Percentiles rank a stretch among this genome's conserved stretches.
Evolutionary conservation across 2,329 filamentous ascomycete species (phyloP).

Genomic region (Byssochlamys sp.): DNA sequence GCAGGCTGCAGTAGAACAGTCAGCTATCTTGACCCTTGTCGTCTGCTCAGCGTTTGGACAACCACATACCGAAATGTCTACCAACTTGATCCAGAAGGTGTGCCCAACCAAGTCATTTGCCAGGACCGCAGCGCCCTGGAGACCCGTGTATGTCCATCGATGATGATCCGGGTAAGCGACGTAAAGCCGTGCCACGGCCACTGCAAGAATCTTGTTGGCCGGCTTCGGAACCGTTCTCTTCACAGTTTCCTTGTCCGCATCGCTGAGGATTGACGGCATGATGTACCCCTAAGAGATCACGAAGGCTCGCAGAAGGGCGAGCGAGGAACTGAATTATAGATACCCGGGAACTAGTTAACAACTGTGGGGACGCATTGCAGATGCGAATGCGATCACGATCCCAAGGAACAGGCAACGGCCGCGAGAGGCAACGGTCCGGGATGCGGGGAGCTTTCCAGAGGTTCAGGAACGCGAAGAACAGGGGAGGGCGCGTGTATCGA

Average conservation of each 20-base stretch:
- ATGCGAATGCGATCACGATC: background rate
- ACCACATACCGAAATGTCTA: slow-evolving; percentile 76
- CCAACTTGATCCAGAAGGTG: slow-evolving; percentile 95
- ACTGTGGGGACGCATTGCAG: background rate
- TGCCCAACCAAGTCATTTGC: slow-evolving; percentile 90
- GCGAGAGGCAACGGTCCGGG: background rate
- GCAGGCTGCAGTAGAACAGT: slow-evolving; percentile 46
- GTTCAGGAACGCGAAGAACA: background rate
- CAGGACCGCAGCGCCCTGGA: slow-evolving; percentile 84
- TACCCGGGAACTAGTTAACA: background rate
- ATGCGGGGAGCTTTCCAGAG: background rate
- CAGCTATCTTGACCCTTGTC: slow-evolving; percentile 4
- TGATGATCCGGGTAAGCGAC: slow-evolving; percentile 77
- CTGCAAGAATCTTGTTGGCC: slow-evolving; percentile 93
- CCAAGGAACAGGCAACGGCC: background rate
- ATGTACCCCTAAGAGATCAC: slow-evolving; percentile 11
- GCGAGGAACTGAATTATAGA: slow-evolving; percentile 5
- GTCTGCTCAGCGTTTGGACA: slow-evolving; percentile 5
- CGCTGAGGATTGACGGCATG: slow-evolving; percentile 63
- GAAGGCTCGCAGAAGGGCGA: slow-evolving; percentile 1
- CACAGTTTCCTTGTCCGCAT: slow-evolving; percentile 92
- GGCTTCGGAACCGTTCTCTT: slow-evolving; percentile 88
- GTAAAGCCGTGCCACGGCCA: slow-evolving; percentile 86
- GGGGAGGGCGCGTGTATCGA: background rate
- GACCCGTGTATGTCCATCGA: slow-evolving; percentile 86